A percentile compares a stretch with the other conserved stretches of the same genome.
phyloP scores from a whole-genome alignment of 257 asterid genomes.

The Fraxinus anomala region DNA sequence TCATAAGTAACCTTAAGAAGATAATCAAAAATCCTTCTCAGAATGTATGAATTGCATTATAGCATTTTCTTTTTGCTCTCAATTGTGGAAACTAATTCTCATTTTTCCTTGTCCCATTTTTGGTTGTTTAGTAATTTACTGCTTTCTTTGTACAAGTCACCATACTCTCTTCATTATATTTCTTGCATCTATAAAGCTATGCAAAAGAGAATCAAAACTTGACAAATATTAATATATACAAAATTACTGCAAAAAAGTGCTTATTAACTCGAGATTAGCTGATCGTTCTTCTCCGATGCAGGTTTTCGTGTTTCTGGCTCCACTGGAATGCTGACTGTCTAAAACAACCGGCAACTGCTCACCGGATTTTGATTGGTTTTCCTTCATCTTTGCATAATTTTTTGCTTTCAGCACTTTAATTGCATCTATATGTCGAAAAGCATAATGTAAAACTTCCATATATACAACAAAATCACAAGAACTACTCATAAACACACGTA shows the following conservation, averaged over 20 bases:
- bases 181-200: constrained; percentile 18
- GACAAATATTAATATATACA: background rate
- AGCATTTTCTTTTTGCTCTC: background rate
- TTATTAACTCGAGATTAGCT: constrained; percentile 33
- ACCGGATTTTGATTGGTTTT: constrained; percentile 34
- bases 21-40: background rate
- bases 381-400: constrained; percentile 76
- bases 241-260: background rate
- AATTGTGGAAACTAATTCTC: background rate
- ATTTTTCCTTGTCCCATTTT: background rate
- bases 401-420: constrained; percentile 80
- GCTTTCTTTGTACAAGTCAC: background rate
- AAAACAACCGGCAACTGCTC: constrained; percentile 36
- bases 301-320: constrained; percentile 23
- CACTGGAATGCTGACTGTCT: constrained; percentile 36
- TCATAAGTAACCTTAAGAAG: background rate
- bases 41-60: background rate
- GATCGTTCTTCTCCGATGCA: constrained; percentile 25
- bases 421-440: constrained; percentile 48
- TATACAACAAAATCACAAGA: background rate
- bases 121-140: background rate
- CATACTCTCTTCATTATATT: background rate
- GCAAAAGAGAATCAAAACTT: constrained; percentile 24
- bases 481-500: background rate
- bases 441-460: constrained; percentile 22